Percentiles rank a stretch among this genome's conserved stretches.
Evolutionary conservation across 1,284 basidiomycete species (phyloP).

Genomic region (Moniliella sp.): DNA sequence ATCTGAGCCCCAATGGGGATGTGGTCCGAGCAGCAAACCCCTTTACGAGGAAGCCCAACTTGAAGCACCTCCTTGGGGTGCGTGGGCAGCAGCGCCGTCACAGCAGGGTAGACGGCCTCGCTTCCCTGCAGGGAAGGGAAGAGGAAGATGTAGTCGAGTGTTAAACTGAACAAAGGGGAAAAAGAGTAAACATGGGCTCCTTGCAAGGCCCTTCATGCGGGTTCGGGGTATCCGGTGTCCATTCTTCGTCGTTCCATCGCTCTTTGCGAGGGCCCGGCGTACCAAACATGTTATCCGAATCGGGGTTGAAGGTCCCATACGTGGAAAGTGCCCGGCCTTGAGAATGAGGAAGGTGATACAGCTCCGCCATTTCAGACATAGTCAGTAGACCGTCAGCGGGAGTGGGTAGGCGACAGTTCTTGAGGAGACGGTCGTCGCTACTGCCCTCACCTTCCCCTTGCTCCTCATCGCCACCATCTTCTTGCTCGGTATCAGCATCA

Average conservation of each 20-base stretch:
- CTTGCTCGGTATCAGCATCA: background rate
- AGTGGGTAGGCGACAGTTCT: slow-evolving; percentile 48
- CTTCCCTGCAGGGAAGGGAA: slow-evolving; percentile 18
- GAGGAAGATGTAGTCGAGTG: slow-evolving; percentile 54
- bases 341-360: too few relatives aligned
- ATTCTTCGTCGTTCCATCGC: slow-evolving; percentile 12
- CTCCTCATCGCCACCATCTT: slow-evolving; percentile 1
- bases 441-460: slow-evolving; percentile 3
- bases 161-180: slow-evolving; percentile 23
- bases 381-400: slow-evolving; percentile 52
- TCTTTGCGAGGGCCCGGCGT: slow-evolving; percentile 12
- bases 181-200: slow-evolving; percentile 32
- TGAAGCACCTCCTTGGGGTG: slow-evolving; percentile 46
- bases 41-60: slow-evolving; percentile 55
- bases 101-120: slow-evolving; percentile 29
- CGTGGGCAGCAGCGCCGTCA: slow-evolving; percentile 48
- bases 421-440: slow-evolving; percentile 45
- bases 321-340: background rate
- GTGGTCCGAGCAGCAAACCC: slow-evolving; percentile 67
- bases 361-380: slow-evolving; percentile 42
- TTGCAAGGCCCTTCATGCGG: slow-evolving; percentile 12
- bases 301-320: slow-evolving; percentile 1
- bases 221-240: slow-evolving; percentile 10
- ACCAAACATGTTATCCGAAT: slow-evolving; percentile 15
- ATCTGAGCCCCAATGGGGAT: slow-evolving; percentile 45